Conservation (phyloP, 768 basidiomycete species). For the Harrya chromipes region DNA sequence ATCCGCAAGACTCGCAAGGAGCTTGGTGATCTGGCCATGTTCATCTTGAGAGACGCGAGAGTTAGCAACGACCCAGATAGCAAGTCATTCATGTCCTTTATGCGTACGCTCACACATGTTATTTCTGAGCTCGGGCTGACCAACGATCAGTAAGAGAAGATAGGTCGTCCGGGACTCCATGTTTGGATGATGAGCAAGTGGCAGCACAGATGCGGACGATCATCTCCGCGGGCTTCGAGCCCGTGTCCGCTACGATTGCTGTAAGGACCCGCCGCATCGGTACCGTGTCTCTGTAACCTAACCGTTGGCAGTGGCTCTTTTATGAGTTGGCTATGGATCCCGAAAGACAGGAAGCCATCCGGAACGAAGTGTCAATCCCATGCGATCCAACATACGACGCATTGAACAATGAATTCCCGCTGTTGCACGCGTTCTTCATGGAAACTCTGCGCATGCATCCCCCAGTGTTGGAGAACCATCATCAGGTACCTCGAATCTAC, state of each 20-base stretch:
- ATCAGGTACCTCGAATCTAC: constrained; percentile 40
- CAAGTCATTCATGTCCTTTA: constrained; percentile 51
- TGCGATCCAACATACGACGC: constrained; percentile 51
- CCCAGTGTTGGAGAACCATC: constrained; percentile 62
- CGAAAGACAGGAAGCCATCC: constrained; percentile 51
- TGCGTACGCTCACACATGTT: constrained; percentile 37
- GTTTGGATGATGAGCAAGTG: constrained; percentile 48
- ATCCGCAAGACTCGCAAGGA: constrained; percentile 52
- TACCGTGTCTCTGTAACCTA: constrained; percentile 3
- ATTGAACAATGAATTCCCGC: constrained; percentile 45
- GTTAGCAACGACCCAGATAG: constrained; percentile 39
- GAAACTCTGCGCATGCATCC: constrained; percentile 63
- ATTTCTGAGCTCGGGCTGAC: constrained; percentile 4
- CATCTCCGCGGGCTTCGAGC: constrained; percentile 53
- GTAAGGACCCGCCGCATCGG: constrained; percentile 19
- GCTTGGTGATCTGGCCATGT: constrained; percentile 48
- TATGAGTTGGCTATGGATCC: constrained; percentile 57
- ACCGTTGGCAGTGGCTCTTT: constrained; percentile 52
- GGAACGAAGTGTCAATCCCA: constrained; percentile 48
- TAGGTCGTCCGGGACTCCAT: constrained; percentile 35
- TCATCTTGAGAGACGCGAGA: constrained; percentile 56
- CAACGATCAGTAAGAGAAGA: constrained; percentile 39
- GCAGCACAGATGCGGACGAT: constrained; percentile 61
- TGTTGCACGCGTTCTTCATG: constrained; percentile 59
- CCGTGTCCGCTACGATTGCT: constrained; percentile 36